Evolutionary conservation across 495 filamentous ascomycete genomes (phyloP), one percentile per base, ranked within the genome.

Genomic region (Penicillium steckii): DNA sequence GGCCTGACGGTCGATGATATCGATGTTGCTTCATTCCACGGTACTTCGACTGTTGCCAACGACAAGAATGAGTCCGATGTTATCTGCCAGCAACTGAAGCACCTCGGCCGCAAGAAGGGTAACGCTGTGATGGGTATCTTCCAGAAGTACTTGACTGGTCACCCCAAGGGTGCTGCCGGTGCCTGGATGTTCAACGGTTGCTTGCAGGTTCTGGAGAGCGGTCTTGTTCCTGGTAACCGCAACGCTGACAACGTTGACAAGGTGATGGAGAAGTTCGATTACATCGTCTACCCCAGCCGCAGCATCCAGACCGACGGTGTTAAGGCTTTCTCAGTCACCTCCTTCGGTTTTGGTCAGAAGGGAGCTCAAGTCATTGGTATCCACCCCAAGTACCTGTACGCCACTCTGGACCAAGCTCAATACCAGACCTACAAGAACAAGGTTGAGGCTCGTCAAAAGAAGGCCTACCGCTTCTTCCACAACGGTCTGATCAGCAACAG

Each of bases 121-220:
- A 97, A 99, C 67, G 91, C 95, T 23, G 77, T 99, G 7, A 71
- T 97, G 52, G 94, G 94, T 73, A 93, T 99, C 68, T 99, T 97
- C 88, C 94, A 99, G 71, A 99, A 99, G 71, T 97, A 96, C 69
- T 85, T 99, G 32, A 99, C 94, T 13, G 94, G 94, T 61, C 94
- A 99, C 71, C 94, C 94, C 59, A 99, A 99, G 84, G 94, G 94
- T 85, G 93, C 94, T 62, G 94, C 94, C 44, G 94, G 94, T 71
- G 94, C 92, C 38, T 99, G 93, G 93, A 97, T 97, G 94, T 87
- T 97, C 80, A 99, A 99, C 75, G 94, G 94, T 54, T 90, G 89
- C 66, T 73, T 99, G 66, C 94, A 99, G 71, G 90, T 95, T 45
- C 78, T 99, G 59, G 95, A 97, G 73, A 86, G 80, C 40, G 94